Evolutionary conservation across 345 rosid genomes (phyloP).

Genomic region (Passiflora organensis): DNA sequence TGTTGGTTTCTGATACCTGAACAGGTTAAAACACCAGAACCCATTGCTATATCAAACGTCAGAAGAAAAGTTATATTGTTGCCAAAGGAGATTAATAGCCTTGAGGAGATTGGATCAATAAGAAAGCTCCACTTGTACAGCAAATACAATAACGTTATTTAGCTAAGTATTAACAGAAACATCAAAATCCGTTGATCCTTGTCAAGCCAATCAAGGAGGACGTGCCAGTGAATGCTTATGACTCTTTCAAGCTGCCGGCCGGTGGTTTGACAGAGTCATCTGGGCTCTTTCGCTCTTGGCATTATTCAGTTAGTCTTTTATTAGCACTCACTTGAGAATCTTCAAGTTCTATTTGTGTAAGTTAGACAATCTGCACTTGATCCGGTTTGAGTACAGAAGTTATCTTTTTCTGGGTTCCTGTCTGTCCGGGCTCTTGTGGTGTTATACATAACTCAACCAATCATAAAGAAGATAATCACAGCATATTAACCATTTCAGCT

Average conservation of each 20-base stretch:
- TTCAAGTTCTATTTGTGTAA: conserved; percentile 14
- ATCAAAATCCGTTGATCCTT: not conserved
- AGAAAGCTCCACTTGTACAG: not conserved
- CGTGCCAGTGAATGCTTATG: not conserved
- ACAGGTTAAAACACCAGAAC: not conserved
- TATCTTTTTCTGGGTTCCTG: conserved; percentile 11
- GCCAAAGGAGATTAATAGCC: not conserved
- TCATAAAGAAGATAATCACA: conserved; percentile 7
- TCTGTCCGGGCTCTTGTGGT: too few relatives aligned
- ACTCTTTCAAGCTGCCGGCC: conserved; percentile 29
- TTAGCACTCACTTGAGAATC: conserved; percentile 7
- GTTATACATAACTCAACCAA: not conserved
- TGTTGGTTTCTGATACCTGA: not conserved
- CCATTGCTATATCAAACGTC: not conserved
- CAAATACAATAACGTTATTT: conserved; percentile 1
- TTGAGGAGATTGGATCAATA: not conserved
- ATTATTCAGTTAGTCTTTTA: conserved; percentile 8
- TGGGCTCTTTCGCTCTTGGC: conserved; percentile 20
- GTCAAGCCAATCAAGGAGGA: conserved; percentile 1
- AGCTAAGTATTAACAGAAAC: not conserved
- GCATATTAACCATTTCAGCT: not conserved
- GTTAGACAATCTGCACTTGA: conserved; percentile 32
- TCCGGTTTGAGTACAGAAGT: conserved; percentile 1
- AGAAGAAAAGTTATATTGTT: not conserved
- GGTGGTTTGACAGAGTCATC: conserved; percentile 4